A percentile compares a stretch with the other conserved stretches of the same genome.
Evolutionary conservation across 306 rosid species (phyloP).

Genomic region (Sophora flavescens): DNA sequence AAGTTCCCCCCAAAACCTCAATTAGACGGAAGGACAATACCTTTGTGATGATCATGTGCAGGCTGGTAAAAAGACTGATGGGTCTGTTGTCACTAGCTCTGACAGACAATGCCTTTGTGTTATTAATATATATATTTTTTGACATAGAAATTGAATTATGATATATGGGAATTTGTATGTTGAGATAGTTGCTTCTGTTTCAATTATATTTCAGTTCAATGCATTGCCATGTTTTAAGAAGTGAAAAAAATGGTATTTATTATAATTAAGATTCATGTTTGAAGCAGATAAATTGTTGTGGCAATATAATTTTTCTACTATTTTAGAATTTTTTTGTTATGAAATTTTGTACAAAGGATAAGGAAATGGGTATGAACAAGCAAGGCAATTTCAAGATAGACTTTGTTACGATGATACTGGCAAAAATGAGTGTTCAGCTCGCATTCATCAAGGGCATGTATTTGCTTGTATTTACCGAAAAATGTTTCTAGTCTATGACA

Average conservation of each 20-base stretch:
- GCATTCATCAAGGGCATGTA: conserved; percentile 1
- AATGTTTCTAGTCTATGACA: conserved; percentile 21
- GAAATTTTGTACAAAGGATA: not conserved
- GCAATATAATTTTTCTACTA: not conserved
- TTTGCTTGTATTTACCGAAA: conserved; percentile 23
- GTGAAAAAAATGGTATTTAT: not conserved
- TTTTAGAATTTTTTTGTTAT: not conserved
- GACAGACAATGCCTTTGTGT: too few species aligned
- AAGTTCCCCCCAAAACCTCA: too few species aligned
- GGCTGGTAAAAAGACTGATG: too few species aligned
- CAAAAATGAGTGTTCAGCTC: not conserved
- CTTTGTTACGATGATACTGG: not conserved
- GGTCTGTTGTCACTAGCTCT: too few species aligned
- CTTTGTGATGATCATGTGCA: too few species aligned
- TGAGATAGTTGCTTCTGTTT: not conserved
- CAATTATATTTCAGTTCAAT: not conserved
- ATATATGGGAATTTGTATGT: conserved; percentile 8
- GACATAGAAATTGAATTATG: not conserved
- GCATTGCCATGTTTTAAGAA: not conserved
- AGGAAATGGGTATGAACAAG: not conserved
- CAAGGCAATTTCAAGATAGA: conserved; percentile 1
- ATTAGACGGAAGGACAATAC: too few species aligned
- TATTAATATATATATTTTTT: not conserved
- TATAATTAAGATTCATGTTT: not conserved
- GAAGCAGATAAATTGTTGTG: conserved; percentile 2